Evolutionary conservation across 2,329 filamentous ascomycete genomes (phyloP).

Genomic region (Nannizziopsis barbatae): DNA sequence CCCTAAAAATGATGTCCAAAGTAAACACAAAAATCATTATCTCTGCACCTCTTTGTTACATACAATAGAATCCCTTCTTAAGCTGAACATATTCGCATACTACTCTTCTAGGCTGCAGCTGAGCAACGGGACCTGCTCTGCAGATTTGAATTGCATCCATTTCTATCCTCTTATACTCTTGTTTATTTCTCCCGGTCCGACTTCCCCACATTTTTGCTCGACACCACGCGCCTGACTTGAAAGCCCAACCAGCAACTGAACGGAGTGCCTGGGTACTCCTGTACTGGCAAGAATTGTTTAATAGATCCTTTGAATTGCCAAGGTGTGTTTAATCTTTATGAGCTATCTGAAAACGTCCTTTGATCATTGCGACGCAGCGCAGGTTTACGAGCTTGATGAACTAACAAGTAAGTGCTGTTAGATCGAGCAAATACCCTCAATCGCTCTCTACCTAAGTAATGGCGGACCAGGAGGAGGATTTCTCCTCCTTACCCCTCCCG

Average conservation of each 20-base stretch:
- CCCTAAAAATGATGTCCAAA: not conserved
- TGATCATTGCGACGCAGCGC: not conserved
- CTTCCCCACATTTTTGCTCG: not conserved
- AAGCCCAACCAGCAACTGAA: conserved; percentile 4
- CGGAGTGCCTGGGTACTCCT: not conserved
- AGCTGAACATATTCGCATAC: not conserved
- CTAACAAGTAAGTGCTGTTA: not conserved
- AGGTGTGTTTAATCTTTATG: not conserved
- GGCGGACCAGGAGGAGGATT: conserved; percentile 77
- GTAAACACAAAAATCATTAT: not conserved
- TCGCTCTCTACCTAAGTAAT: conserved; percentile 37
- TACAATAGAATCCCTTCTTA: too few relatives aligned
- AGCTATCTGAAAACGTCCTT: not conserved
- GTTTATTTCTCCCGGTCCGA: not conserved
- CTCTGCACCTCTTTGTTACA: too few relatives aligned
- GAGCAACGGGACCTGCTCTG: conserved; percentile 4
- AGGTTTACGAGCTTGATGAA: not conserved
- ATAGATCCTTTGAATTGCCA: not conserved
- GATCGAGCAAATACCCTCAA: not conserved
- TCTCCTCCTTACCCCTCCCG: conserved; percentile 61
- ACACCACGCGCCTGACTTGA: conserved; percentile 2
- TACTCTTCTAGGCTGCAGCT: not conserved
- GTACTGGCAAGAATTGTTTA: not conserved
- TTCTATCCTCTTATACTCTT: not conserved
- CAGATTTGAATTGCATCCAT: not conserved